These are phyloP conservation scores for Russula sp. DNA, from an alignment of 768 basidiomycete species.

Conservation along the genomic window DNA sequence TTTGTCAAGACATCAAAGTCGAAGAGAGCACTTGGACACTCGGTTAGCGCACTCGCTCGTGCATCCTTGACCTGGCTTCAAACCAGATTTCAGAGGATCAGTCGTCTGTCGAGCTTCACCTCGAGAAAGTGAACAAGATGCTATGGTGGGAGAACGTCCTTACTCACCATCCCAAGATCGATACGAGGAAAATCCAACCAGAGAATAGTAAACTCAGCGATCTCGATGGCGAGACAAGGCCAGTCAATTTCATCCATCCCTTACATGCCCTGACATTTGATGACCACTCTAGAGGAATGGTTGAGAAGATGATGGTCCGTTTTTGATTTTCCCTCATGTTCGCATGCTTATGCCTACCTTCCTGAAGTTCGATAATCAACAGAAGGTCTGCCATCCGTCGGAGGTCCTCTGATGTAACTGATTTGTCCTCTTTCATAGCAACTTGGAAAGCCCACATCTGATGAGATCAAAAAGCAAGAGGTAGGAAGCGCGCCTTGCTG, in stretches of 20 bases:
- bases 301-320: slow-evolving; percentile 99
- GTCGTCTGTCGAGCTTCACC: slow-evolving; percentile 61
- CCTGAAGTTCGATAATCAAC: slow-evolving; percentile 68
- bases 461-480: slow-evolving; percentile 91
- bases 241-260: slow-evolving; percentile 9
- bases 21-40: slow-evolving; percentile 98
- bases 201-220: slow-evolving; percentile 95
- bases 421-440: slow-evolving; percentile 44
- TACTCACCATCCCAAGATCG: slow-evolving; percentile 92
- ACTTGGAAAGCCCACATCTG: slow-evolving; percentile 94
- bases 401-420: slow-evolving; percentile 4
- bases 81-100: slow-evolving; percentile 59
- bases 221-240: slow-evolving; percentile 93
- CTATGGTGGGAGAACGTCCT: slow-evolving; percentile 99
- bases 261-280: slow-evolving; percentile 4
- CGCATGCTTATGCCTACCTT: not conserved
- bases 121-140: slow-evolving; percentile 82
- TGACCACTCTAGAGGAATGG: slow-evolving; percentile 67
- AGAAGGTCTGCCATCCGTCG: slow-evolving; percentile 45
- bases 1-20: slow-evolving; percentile 90
- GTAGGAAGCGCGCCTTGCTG: slow-evolving; percentile 31
- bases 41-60: slow-evolving; percentile 44
- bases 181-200: slow-evolving; percentile 93
- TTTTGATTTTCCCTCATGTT: slow-evolving; percentile 8
- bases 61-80: not conserved